phyloP scores from a whole-genome alignment of 768 basidiomycete species.

The Auriscalpium microsporum region DNA sequence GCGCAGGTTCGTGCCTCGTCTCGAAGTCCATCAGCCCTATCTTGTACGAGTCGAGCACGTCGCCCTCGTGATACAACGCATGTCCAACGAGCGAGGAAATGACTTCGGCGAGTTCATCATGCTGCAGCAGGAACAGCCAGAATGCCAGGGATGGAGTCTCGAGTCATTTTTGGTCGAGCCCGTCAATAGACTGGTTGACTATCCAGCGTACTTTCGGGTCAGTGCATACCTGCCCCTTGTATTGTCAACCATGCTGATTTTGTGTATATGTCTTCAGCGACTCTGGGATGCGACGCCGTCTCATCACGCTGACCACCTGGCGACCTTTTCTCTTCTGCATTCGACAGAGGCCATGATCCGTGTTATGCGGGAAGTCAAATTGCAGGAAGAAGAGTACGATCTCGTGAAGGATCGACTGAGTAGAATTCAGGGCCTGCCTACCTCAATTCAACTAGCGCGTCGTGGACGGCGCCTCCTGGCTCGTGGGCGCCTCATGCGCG shows the following conservation, averaged over 20 bases:
- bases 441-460: constrained; percentile 45
- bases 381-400: constrained; percentile 82
- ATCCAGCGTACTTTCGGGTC: constrained; percentile 69
- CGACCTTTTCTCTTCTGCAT: constrained; percentile 55
- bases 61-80: constrained; percentile 39
- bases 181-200: constrained; percentile 59
- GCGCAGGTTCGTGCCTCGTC: constrained; percentile 48
- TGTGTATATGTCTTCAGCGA: constrained; percentile 35
- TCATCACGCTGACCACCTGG: constrained; percentile 60
- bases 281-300: constrained; percentile 63
- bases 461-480: constrained; percentile 70
- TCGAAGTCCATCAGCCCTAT: constrained; percentile 86
- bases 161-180: constrained; percentile 69
- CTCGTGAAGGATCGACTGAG: constrained; percentile 51
- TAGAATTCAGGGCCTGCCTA: constrained; percentile 52
- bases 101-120: constrained; percentile 84
- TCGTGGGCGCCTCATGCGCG: constrained; percentile 49
- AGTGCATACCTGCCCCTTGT: constrained; percentile 18
- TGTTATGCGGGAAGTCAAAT: constrained; percentile 78
- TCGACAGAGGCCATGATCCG: constrained; percentile 65
- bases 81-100: constrained; percentile 40
- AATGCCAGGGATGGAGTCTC: constrained; percentile 56
- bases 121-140: constrained; percentile 49
- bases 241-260: not conserved
- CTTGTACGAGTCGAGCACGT: constrained; percentile 63